These are phyloP conservation scores for Coniochaeta prunicola DNA, from an alignment of 2,329 filamentous ascomycete genomes.

Conservation along the genomic window DNA sequence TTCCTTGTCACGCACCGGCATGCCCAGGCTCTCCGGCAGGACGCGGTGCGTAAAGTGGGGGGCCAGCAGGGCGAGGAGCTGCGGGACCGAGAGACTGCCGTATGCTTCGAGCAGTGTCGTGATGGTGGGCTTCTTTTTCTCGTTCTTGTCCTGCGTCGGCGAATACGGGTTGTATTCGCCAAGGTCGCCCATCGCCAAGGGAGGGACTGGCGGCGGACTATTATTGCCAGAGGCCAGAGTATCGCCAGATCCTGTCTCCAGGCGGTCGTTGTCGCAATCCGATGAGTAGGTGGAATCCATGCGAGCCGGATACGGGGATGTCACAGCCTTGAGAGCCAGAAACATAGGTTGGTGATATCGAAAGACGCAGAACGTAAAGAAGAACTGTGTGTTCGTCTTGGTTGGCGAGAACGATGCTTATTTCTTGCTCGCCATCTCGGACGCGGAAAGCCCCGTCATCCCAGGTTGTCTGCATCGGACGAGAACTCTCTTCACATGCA, in stretches of 20 bases:
- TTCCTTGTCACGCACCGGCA: constrained; percentile 25
- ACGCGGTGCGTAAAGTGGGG: constrained; percentile 30
- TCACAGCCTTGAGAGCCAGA: not conserved
- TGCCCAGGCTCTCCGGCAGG: constrained; percentile 29
- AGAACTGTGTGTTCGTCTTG: not conserved
- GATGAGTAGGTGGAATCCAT: not conserved
- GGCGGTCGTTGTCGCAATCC: not conserved
- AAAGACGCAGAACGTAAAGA: not conserved
- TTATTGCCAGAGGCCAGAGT: not conserved
- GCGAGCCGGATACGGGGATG: not conserved
- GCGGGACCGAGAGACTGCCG: constrained; percentile 26
- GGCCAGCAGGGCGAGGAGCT: constrained; percentile 26
- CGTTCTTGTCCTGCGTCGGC: not conserved
- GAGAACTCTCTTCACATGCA: not conserved
- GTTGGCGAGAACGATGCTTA: no score
- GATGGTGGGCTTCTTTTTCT: constrained; percentile 1
- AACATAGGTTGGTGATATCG: not conserved
- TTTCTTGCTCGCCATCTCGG: no score
- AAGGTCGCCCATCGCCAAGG: not conserved
- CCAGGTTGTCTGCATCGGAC: not conserved
- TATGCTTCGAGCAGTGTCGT: constrained; percentile 27
- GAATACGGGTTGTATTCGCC: not conserved
- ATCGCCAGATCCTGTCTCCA: not conserved
- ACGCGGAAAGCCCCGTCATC: not conserved
- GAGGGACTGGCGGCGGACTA: not conserved